phyloP scores from a whole-genome alignment of 2,329 filamentous ascomycete species.

The Neonectria coccinea region DNA sequence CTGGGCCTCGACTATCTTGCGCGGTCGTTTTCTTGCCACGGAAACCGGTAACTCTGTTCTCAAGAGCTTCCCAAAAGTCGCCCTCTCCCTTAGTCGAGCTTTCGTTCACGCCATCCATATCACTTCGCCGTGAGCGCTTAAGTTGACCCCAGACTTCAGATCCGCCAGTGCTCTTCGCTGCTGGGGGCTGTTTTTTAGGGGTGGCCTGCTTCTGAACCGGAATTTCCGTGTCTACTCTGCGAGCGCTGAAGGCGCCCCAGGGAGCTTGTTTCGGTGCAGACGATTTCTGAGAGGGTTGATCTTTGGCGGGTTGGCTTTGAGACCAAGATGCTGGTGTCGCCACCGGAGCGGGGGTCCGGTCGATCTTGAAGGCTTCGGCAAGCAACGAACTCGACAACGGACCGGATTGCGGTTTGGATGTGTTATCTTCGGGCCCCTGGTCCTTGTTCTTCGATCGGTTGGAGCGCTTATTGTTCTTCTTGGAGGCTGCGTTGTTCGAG shows the following conservation, averaged over 20 bases:
- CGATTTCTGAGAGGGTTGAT: conserved; percentile 3
- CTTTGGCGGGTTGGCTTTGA: conserved; percentile 12
- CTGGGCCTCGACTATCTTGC: neutral
- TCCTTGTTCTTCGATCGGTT: conserved; percentile 17
- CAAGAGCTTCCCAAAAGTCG: conserved; percentile 43
- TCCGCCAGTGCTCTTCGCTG: neutral
- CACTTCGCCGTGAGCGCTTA: conserved; percentile 33
- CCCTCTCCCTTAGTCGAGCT: conserved; percentile 4
- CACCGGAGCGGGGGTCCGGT: conserved; percentile 42
- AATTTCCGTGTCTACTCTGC: conserved; percentile 38
- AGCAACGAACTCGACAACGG: conserved; percentile 47
- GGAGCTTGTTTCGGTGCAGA: conserved; percentile 7
- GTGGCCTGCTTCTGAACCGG: conserved; percentile 16
- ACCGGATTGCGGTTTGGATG: conserved; percentile 17
- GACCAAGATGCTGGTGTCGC: conserved; percentile 45
- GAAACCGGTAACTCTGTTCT: conserved; percentile 39
- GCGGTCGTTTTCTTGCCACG: conserved; percentile 24
- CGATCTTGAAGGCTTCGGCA: conserved; percentile 50
- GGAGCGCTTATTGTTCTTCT: conserved; percentile 8
- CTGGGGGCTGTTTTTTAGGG: neutral
- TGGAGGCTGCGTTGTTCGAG: neutral
- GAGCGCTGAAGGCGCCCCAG: conserved; percentile 44
- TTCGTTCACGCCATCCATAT: conserved; percentile 5
- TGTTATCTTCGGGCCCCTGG: conserved; percentile 19
- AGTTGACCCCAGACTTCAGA: conserved; percentile 43